phyloP scores from a whole-genome alignment of 2,329 filamentous ascomycete species.

The Colletotrichum trifolii region DNA sequence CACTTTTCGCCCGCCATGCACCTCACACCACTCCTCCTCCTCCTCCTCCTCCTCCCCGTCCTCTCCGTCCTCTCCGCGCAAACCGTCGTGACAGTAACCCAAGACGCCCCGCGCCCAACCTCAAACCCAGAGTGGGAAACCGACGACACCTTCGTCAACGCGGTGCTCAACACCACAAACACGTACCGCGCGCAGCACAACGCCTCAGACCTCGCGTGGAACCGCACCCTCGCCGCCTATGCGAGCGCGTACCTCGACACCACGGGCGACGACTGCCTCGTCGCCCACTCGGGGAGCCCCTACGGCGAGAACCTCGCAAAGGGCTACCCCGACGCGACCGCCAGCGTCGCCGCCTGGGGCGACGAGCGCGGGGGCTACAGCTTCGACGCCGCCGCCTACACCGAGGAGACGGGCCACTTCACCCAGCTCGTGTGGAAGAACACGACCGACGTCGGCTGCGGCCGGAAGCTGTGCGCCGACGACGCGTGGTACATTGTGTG shows the following conservation, averaged over 20 bases:
- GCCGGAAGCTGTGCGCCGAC: constrained; percentile 41
- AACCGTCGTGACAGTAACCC: constrained; percentile 37
- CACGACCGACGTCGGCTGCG: constrained; percentile 70
- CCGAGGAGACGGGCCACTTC: constrained; percentile 73
- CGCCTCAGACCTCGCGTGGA: constrained; percentile 70
- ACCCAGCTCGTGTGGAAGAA: constrained; percentile 78
- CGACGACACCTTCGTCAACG: constrained; percentile 55
- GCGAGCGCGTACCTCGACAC: constrained; percentile 61
- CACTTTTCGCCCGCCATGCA: neutral
- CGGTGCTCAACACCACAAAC: constrained; percentile 75
- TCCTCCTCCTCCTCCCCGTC: neutral
- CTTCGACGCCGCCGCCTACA: constrained; percentile 67
- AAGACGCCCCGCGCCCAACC: constrained; percentile 40
- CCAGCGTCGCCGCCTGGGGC: constrained; percentile 75
- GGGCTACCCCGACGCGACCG: constrained; percentile 70
- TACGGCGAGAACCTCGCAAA: constrained; percentile 81
- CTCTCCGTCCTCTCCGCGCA: constrained; percentile 4
- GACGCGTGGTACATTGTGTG: constrained; percentile 74
- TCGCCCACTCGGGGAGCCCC: constrained; percentile 69
- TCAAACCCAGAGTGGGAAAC: constrained; percentile 46
- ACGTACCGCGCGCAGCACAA: constrained; percentile 72
- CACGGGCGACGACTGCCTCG: constrained; percentile 50
- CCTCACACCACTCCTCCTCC: neutral
- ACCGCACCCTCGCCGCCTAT: constrained; percentile 68
- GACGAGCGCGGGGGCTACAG: constrained; percentile 68